Conservation (phyloP, 2,329 filamentous ascomycete genomes). For the Pyrenochaeta sp. region DNA sequence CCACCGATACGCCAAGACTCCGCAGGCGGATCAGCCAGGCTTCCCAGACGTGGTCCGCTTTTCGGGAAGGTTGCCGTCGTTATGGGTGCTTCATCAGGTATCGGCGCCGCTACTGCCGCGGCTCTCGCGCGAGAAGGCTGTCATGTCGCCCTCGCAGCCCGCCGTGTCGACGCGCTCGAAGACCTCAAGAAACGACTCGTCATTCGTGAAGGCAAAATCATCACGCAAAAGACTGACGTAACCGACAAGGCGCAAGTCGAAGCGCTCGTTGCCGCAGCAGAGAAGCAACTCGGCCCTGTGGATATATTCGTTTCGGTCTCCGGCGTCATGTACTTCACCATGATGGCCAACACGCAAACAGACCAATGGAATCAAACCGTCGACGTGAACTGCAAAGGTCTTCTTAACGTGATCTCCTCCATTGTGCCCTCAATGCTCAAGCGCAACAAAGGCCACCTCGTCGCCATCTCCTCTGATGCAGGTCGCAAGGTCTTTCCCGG, state of each 20-base stretch:
- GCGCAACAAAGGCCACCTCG: slow-evolving; percentile 74
- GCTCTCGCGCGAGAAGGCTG: slow-evolving; percentile 76
- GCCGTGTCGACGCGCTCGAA: slow-evolving; percentile 74
- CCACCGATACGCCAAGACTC: slow-evolving; percentile 64
- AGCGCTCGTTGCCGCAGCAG: slow-evolving; percentile 67
- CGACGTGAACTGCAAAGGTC: slow-evolving; percentile 86
- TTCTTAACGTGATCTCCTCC: slow-evolving; percentile 75
- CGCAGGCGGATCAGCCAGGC: slow-evolving; percentile 54
- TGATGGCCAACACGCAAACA: slow-evolving; percentile 79
- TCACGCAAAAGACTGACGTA: slow-evolving; percentile 76
- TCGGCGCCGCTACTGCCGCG: slow-evolving; percentile 76
- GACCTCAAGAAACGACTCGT: slow-evolving; percentile 69
- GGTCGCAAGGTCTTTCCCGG: slow-evolving; percentile 84
- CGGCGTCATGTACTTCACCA: slow-evolving; percentile 88
- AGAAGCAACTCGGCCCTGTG: slow-evolving; percentile 71
- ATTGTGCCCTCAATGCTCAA: slow-evolving; percentile 76
- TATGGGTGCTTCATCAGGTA: slow-evolving; percentile 82
- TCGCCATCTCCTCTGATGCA: slow-evolving; percentile 83
- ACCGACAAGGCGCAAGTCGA: slow-evolving; percentile 73
- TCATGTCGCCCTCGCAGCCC: slow-evolving; percentile 75
- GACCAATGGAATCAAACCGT: slow-evolving; percentile 85
- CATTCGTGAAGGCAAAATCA: slow-evolving; percentile 68
- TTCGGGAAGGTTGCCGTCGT: slow-evolving; percentile 76
- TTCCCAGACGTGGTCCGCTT: slow-evolving; percentile 65
- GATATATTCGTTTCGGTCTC: slow-evolving; percentile 84